These are phyloP conservation scores for Penicillium pulvis DNA, from an alignment of 495 filamentous ascomycete genomes.

Conservation along the genomic window DNA sequence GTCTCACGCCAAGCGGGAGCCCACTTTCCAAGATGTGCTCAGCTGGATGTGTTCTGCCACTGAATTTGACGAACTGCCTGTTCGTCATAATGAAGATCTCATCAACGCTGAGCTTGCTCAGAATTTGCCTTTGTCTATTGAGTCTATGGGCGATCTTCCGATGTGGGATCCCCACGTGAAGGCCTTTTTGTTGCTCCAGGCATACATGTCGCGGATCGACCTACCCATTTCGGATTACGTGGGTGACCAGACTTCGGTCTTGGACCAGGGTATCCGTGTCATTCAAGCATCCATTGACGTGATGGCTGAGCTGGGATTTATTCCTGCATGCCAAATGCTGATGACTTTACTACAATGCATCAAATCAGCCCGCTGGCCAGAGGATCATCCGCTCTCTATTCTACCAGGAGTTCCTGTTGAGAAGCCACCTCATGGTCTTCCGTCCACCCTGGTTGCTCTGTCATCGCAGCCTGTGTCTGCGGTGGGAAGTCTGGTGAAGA, in stretches of 20 bases:
- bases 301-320: constrained; percentile 84
- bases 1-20: constrained; percentile 71
- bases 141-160: constrained; percentile 71
- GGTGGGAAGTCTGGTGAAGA: constrained; percentile 30
- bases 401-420: constrained; percentile 70
- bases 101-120: constrained; percentile 91
- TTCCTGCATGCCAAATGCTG: constrained; percentile 72
- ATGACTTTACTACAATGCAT: constrained; percentile 86
- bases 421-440: constrained; percentile 33
- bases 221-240: constrained; percentile 97
- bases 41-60: constrained; percentile 91
- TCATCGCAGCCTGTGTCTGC: constrained; percentile 30
- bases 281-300: constrained; percentile 90
- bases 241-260: constrained; percentile 83
- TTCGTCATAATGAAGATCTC: constrained; percentile 98
- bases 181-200: constrained; percentile 89
- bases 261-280: constrained; percentile 96
- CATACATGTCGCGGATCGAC: constrained; percentile 88
- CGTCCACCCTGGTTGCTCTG: constrained; percentile 26
- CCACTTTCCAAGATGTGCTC: constrained; percentile 81
- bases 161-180: constrained; percentile 99
- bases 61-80: constrained; percentile 96
- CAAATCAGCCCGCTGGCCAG: constrained; percentile 90
- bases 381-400: constrained; percentile 76
- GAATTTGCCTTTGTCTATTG: constrained; percentile 68